phyloP scores from a whole-genome alignment of 495 filamentous ascomycete genomes.

The Tuber borchii region DNA sequence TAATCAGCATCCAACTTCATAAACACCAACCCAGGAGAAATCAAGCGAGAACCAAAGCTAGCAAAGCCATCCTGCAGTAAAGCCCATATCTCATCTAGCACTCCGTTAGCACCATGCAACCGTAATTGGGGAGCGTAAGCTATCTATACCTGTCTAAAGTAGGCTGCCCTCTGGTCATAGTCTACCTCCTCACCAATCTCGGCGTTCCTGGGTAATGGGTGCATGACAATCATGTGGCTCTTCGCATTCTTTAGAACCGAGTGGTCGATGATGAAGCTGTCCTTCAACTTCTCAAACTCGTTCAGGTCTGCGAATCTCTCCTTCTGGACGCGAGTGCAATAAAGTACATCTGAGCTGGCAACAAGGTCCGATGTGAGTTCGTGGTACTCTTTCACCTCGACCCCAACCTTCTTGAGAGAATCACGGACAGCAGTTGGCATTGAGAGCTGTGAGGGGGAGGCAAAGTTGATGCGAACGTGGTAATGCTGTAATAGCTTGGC shows the following conservation, averaged over 20 bases:
- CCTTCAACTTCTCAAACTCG: constrained; percentile 79
- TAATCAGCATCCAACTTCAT: neutral
- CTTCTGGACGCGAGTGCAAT: constrained; percentile 93
- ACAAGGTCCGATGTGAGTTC: constrained; percentile 79
- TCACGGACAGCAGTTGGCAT: constrained; percentile 68
- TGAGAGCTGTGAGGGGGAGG: constrained; percentile 69
- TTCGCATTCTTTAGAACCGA: constrained; percentile 86
- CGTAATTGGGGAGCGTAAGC: constrained; percentile 3
- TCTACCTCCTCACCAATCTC: constrained; percentile 95
- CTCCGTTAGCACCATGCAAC: constrained; percentile 45
- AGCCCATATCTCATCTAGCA: constrained; percentile 92
- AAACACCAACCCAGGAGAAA: neutral
- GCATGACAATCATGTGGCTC: constrained; percentile 83
- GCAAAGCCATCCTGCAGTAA: constrained; percentile 93
- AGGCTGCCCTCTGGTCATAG: constrained; percentile 91
- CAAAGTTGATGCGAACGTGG: constrained; percentile 85
- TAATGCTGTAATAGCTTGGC: constrained; percentile 91
- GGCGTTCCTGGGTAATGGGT: constrained; percentile 85
- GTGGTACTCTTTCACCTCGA: constrained; percentile 65
- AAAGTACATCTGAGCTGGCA: constrained; percentile 76
- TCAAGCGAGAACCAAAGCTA: constrained; percentile 78
- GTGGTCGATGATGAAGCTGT: constrained; percentile 81
- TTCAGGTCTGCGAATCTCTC: constrained; percentile 76
- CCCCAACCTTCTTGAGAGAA: constrained; percentile 61
- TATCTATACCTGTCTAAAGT: constrained; percentile 91